Base-by-base conservation (phyloP, 2,329 filamentous ascomycete species). In the Epichloe gansuensis region DNA sequence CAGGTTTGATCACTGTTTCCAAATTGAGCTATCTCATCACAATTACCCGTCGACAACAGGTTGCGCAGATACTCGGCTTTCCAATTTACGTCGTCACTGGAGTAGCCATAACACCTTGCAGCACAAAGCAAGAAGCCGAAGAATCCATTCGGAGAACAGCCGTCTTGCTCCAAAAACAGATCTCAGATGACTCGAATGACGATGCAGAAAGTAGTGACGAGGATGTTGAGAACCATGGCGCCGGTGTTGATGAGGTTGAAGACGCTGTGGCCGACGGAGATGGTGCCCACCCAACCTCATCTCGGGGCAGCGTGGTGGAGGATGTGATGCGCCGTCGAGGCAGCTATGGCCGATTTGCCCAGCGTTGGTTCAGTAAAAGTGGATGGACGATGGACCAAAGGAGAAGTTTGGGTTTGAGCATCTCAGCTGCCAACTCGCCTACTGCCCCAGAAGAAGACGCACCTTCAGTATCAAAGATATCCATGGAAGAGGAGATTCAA, bases 31-130 rank as follows among this genome's bases (percentile, higher is more conserved):
- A 91, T 67, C 78, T 98, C 6, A 79, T 98, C 53, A 85, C 88
- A 11, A 94, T 98, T 61, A 89, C 85, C 23, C 80, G 82, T 53
- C 86, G 91, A 46, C 80, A 94, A 61, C 87, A 95, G 66, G 89
- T 97, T 48, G 93, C 93, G 3, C 84, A 90, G 57, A 82, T 97
- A 48, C 82, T 84, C 57, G 89, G 88, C 5, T 83, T 80, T 51
- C 84, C 90, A 0, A 74, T 97, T 51, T 98, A 94, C 66, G 83
- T 89, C 40, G 81, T 96, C 54, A 93, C 86, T 43, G 88, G 94
- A 59, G 87, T 97, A 35, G 85, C 89, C 6, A 73, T 97, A n/a
- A 95, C 95, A 5, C 93, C 93, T 1, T 82, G 93, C 50, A 80
- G 83, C 2, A 91, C 86, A 5, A 84, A 84, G 60, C 65, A 68